phyloP scores from a whole-genome alignment of 139 green algal species.

The Zygnema circumcarinatum region DNA sequence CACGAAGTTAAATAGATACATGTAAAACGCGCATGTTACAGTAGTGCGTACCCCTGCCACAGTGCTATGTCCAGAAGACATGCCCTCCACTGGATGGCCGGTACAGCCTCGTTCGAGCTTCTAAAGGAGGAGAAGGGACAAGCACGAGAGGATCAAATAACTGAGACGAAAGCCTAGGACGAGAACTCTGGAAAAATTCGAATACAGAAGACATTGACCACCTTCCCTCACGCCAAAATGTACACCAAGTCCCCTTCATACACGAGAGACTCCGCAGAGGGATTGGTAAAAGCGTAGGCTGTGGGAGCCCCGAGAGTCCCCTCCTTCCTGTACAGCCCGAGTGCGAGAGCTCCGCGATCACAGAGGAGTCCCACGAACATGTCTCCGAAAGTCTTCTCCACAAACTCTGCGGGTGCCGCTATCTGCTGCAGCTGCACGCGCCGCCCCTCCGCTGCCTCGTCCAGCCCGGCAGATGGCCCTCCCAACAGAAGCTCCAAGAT shows the following conservation, averaged over 20 bases:
- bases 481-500: conserved; percentile 9
- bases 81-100: no score
- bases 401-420: neutral
- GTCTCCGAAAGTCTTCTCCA: neutral
- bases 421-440: neutral
- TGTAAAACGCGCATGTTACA: no score
- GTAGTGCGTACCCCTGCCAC: no score
- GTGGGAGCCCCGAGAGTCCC: neutral
- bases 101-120: neutral
- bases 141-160: neutral
- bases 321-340: conserved; percentile 15
- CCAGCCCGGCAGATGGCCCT: neutral
- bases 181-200: no score
- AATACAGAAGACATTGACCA: neutral
- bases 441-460: neutral
- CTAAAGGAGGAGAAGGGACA: neutral
- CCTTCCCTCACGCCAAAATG: neutral
- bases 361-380: neutral
- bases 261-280: neutral
- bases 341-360: neutral
- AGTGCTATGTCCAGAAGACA: no score
- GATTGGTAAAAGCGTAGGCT: conserved; percentile 12
- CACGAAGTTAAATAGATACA: no score
- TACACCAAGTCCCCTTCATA: conserved; percentile 5
- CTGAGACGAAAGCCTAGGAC: no score